phyloP scores from a whole-genome alignment of 2,329 filamentous ascomycete genomes.

The Claviceps pusilla region DNA sequence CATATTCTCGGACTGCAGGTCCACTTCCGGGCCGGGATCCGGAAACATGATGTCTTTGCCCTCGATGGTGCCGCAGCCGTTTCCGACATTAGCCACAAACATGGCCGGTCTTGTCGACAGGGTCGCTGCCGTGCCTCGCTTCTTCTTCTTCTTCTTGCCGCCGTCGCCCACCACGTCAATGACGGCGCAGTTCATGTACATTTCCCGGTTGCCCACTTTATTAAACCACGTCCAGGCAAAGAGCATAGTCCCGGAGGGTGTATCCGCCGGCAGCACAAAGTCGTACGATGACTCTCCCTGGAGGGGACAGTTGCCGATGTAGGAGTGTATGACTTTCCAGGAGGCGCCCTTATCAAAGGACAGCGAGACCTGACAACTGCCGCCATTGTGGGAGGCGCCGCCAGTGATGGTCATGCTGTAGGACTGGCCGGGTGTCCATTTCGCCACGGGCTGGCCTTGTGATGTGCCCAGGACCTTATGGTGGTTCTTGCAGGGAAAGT shows the following conservation, averaged over 20 bases:
- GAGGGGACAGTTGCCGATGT: conserved; percentile 21
- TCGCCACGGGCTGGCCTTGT: conserved; percentile 37
- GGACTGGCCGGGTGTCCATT: conserved; percentile 35
- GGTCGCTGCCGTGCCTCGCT: conserved; percentile 6
- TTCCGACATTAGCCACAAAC: conserved; percentile 51
- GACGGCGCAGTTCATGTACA: conserved; percentile 56
- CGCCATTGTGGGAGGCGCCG: conserved; percentile 36
- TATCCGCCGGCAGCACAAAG: conserved; percentile 40
- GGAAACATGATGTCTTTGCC: conserved; percentile 46
- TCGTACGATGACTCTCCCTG: conserved; percentile 14
- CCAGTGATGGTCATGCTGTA: conserved; percentile 41
- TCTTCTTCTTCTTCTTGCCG: conserved; percentile 18
- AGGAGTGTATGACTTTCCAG: conserved; percentile 36
- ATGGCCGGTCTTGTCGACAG: conserved; percentile 44
- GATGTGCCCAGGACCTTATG: conserved; percentile 32
- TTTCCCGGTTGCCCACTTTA: conserved; percentile 47
- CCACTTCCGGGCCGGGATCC: conserved; percentile 40
- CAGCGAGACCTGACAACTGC: conserved; percentile 48
- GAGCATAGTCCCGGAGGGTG: conserved; percentile 33
- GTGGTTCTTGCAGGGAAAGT: conserved; percentile 65
- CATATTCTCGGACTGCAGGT: neutral
- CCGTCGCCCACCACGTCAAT: conserved; percentile 30
- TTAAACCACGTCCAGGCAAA: conserved; percentile 53
- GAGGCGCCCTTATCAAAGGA: conserved; percentile 44
- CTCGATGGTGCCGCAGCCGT: conserved; percentile 40